A percentile compares a stretch with the other conserved stretches of the same genome.
These are phyloP conservation scores for Talaromyces rugulosus DNA, from an alignment of 2,329 filamentous ascomycete genomes.

Conservation along the genomic window DNA sequence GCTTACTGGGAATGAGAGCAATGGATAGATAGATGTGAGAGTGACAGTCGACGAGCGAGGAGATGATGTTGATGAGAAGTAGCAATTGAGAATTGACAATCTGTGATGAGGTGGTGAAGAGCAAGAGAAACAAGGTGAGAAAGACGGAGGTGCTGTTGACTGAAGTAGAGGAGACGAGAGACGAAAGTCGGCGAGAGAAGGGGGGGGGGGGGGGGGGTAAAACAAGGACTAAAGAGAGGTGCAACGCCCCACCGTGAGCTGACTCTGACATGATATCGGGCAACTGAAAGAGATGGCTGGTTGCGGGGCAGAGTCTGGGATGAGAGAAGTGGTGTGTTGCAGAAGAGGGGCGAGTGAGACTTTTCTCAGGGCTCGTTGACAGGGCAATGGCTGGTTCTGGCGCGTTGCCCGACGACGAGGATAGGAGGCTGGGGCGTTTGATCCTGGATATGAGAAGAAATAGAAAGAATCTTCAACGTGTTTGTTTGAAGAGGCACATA, in stretches of 20 bases:
- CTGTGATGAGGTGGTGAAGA: neutral
- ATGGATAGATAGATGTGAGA: neutral
- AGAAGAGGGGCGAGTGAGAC: neutral
- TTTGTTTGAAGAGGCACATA: neutral
- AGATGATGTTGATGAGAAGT: neutral
- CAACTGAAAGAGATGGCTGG: neutral
- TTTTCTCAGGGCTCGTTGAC: neutral
- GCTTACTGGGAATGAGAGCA: neutral
- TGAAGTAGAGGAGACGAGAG: neutral
- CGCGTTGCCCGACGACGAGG: neutral
- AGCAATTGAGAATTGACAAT: neutral
- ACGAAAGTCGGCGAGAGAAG: neutral
- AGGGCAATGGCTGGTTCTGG: constrained; percentile 2
- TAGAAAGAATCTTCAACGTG: neutral
- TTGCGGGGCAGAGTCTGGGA: neutral
- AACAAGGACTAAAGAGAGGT: neutral
- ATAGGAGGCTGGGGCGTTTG: neutral
- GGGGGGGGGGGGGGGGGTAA: neutral
- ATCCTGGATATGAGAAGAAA: neutral
- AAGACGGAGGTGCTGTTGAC: neutral
- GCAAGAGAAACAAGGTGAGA: neutral
- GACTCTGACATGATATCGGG: neutral
- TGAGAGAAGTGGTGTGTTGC: neutral
- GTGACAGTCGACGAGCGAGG: neutral
- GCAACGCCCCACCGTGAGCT: neutral